phyloP scores from a whole-genome alignment of 1,139 yeast genomes.

The Suhomyces taliae region DNA sequence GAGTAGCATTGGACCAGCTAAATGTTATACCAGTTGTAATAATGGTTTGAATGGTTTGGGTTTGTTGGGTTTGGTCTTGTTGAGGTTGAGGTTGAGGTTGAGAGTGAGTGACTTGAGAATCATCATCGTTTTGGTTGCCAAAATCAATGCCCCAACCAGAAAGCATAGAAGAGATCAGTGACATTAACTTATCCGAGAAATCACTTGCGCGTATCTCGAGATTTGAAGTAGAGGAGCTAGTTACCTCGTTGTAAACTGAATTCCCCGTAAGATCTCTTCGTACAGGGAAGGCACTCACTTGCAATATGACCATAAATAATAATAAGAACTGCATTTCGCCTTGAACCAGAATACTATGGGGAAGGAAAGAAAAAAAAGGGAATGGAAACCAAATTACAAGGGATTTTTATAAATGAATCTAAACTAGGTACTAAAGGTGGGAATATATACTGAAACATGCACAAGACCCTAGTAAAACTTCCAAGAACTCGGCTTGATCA shows the following conservation, averaged over 20 bases:
- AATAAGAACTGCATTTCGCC: slow-evolving; percentile 1
- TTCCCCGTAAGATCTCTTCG: slow-evolving; percentile 2
- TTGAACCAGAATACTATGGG: neutral
- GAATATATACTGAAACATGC: neutral
- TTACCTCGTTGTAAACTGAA: neutral
- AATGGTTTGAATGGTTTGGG: neutral
- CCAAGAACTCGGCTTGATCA: neutral
- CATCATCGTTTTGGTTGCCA: neutral
- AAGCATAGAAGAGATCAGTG: neutral
- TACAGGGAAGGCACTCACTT: slow-evolving; percentile 6
- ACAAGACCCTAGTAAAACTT: neutral
- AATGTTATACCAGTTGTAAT: neutral
- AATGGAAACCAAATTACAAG: too few species aligned
- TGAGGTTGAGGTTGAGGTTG: neutral
- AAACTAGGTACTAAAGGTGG: neutral
- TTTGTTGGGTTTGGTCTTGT: neutral
- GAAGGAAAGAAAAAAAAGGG: too few species aligned
- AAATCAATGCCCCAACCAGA: neutral
- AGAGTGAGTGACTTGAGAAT: too few species aligned
- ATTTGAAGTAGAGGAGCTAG: neutral
- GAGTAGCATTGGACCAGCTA: neutral
- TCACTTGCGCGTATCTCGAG: neutral
- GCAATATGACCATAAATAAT: slow-evolving; percentile 2
- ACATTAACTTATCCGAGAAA: neutral
- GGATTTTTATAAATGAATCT: too few species aligned